Base-by-base conservation (phyloP, 345 rosid genomes). In the Rhizophora mangle region DNA sequence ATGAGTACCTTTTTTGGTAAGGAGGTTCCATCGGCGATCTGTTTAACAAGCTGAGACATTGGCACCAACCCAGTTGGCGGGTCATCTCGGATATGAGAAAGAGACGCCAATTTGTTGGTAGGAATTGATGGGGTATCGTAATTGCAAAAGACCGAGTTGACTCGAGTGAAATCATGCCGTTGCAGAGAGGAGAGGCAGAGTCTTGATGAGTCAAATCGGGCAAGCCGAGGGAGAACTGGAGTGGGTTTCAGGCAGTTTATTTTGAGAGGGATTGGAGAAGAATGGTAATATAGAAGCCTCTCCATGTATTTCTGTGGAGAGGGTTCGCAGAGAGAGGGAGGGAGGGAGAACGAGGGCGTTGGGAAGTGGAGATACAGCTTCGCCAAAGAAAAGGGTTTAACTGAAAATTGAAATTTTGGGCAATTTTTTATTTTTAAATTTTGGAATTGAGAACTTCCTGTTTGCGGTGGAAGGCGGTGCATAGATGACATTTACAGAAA, bases 231-330 rank as follows among this genome's bases (percentile, higher is more conserved):
- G 32, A 80, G 79, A 31, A 73, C 73, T 34, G 83, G 80, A 46
- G 75, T 74, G 56, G 80, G 60, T 71, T 68, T 83, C 20, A 53
- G 75, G 30, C 63, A 64, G 60, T 43, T 18, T 0, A 72, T 34
- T 77, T 80, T 84, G 72, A 78, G 69, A 68, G 84, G 77, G 7
- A 81, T 71, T 2, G 92, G 70, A n/a, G 85, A 76, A 53, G 93
- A 85, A 32, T 89, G 81, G 79, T 85, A 1, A 6, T 34, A 87
- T 0, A 92, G 87, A 82, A 95, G 93, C 95, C 95, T 86, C 71
- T 91, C 98, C 98, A 94, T 94, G 85, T 87, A 85, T 71, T 32
- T 60, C 3, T 54, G 60, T 39, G 54, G 65, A 68, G 58, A 47
- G 34, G 69, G 16, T 60, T 66, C 70, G 32, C 34, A 52, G 18